Conservation (phyloP, 495 filamentous ascomycete species). For the Aspergillus taichungensis region DNA sequence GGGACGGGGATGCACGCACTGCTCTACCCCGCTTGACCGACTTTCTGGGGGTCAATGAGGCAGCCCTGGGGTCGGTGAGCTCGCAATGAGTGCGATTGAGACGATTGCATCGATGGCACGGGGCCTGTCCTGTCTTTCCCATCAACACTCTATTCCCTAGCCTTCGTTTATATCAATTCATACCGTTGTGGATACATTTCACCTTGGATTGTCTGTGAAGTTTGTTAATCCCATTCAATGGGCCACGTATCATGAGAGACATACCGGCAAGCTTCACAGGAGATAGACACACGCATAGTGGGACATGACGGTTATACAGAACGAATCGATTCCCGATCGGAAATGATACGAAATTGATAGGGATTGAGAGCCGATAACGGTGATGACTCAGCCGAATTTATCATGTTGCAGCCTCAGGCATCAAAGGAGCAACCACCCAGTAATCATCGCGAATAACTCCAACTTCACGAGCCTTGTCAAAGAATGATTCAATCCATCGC, state of each 20-base stretch:
- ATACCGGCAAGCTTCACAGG: slow-evolving; percentile 35
- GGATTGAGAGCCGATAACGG: too few relatives aligned
- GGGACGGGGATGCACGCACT: not conserved
- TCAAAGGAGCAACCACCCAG: too few relatives aligned
- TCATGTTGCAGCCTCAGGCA: too few relatives aligned
- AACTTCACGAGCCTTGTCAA: too few relatives aligned
- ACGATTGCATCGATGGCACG: slow-evolving; percentile 30
- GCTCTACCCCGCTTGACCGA: not conserved
- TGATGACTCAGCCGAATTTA: too few relatives aligned
- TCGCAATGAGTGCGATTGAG: slow-evolving; percentile 16
- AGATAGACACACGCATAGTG: slow-evolving; percentile 35
- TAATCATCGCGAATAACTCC: too few relatives aligned
- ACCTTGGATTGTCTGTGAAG: slow-evolving; percentile 30
- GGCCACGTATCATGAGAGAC: not conserved
- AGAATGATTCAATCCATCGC: too few relatives aligned
- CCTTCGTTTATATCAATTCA: too few relatives aligned
- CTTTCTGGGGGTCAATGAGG: slow-evolving; percentile 2
- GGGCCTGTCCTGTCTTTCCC: slow-evolving; percentile 9
- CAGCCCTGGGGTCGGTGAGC: slow-evolving; percentile 25
- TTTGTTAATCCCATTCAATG: not conserved
- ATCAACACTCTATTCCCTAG: too few relatives aligned
- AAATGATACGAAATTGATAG: too few relatives aligned
- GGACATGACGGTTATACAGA: not conserved
- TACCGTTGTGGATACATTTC: slow-evolving; percentile 34
- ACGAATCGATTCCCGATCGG: too few relatives aligned